A percentile compares a stretch with the other conserved stretches of the same genome.
Conservation (phyloP, 2,329 filamentous ascomycete genomes). For the Colletotrichum phormii region DNA sequence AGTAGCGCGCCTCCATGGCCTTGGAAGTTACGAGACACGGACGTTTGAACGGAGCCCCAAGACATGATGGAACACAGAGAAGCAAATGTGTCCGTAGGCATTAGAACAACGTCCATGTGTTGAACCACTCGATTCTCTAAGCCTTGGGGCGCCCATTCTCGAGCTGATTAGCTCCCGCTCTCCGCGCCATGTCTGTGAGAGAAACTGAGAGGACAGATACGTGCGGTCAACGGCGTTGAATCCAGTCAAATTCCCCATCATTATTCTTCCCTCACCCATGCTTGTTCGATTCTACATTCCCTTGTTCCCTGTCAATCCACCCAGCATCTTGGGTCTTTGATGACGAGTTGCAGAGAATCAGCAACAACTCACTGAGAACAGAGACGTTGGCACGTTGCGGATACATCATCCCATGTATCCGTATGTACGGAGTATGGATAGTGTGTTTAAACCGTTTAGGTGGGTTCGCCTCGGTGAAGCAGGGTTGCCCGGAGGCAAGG, state of each 20-base stretch:
- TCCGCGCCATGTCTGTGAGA: neutral
- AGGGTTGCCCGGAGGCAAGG: neutral
- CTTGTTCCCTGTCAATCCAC: neutral
- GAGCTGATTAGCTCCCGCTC: neutral
- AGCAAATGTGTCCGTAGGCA: neutral
- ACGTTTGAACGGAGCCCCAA: neutral
- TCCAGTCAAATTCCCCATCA: neutral
- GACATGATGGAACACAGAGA: neutral
- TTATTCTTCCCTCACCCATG: neutral
- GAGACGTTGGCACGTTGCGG: neutral
- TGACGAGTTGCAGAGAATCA: neutral
- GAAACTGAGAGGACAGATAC: too few species aligned
- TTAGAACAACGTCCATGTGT: neutral
- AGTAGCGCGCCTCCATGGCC: neutral
- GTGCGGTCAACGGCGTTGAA: too few species aligned
- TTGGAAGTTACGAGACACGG: neutral
- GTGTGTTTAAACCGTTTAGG: neutral
- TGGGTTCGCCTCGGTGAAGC: neutral
- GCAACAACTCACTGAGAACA: neutral
- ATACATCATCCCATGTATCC: neutral
- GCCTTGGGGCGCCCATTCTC: neutral
- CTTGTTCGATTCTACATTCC: neutral
- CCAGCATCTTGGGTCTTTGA: constrained; percentile 9
- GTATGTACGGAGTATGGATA: neutral
- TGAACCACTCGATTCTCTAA: neutral